Percentiles rank a stretch among this genome's conserved stretches.
These are phyloP conservation scores for Mycena sanguinolenta DNA, from an alignment of 768 basidiomycete genomes.

Conservation along the genomic window DNA sequence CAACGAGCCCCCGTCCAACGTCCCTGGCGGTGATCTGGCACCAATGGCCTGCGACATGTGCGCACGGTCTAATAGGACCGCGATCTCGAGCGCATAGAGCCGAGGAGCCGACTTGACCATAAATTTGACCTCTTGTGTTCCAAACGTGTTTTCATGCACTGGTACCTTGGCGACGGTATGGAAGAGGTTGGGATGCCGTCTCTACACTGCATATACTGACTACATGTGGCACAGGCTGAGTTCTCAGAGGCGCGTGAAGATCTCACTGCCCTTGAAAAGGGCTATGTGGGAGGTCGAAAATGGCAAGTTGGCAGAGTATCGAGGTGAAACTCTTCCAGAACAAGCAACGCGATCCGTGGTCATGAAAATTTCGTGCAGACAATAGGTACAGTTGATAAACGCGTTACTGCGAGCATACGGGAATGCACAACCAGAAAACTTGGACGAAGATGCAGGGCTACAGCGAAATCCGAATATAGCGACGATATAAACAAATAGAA, in stretches of 20 bases:
- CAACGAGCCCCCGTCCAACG: constrained; percentile 92
- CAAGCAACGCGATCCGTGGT: too few relatives aligned
- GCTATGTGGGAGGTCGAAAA: constrained; percentile 89
- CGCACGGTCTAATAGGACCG: constrained; percentile 96
- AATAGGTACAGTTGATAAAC: constrained; percentile 8
- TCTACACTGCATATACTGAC: neutral
- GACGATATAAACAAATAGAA: constrained; percentile 33
- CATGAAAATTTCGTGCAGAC: constrained; percentile 12
- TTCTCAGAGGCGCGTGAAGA: constrained; percentile 99
- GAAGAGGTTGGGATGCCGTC: constrained; percentile 58
- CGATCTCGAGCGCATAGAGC: constrained; percentile 95
- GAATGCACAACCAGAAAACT: constrained; percentile 16
- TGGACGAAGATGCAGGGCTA: constrained; percentile 19
- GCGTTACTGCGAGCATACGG: neutral
- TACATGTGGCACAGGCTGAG: constrained; percentile 84
- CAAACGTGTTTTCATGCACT: constrained; percentile 92
- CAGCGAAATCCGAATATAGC: constrained; percentile 31
- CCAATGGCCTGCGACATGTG: constrained; percentile 94
- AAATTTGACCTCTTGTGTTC: constrained; percentile 99
- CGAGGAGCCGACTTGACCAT: constrained; percentile 93
- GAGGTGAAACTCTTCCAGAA: neutral
- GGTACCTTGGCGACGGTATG: constrained; percentile 89
- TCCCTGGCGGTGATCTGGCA: constrained; percentile 95
- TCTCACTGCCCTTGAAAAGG: constrained; percentile 98
- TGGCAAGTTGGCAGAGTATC: constrained; percentile 47